These are phyloP conservation scores for Mycena sp. DNA, from an alignment of 1,284 basidiomycete genomes.

Conservation along the genomic window DNA sequence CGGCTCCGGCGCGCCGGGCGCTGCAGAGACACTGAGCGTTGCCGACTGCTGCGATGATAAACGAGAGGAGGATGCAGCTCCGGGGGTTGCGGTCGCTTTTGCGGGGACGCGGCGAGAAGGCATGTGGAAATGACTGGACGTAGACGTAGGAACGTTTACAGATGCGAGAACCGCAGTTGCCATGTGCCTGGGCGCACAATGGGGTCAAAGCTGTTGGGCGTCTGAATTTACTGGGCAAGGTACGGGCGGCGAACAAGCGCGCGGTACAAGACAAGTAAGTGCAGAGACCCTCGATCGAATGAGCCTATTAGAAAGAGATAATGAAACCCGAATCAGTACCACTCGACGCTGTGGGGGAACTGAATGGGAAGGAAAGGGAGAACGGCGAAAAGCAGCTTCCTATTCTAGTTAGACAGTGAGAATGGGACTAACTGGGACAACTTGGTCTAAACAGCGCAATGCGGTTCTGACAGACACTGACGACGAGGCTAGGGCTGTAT, in stretches of 20 bases:
- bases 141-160: constrained; percentile 47
- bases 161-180: constrained; percentile 54
- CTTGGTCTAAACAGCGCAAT: constrained; percentile 15
- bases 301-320: constrained; percentile 1
- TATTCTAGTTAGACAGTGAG: constrained; percentile 14
- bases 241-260: constrained; percentile 2
- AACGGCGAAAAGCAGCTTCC: not conserved
- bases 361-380: not conserved
- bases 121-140: constrained; percentile 59
- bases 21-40: constrained; percentile 37
- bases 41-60: constrained; percentile 44
- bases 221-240: not conserved
- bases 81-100: constrained; percentile 43
- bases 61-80: constrained; percentile 57
- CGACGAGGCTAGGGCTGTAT: not conserved
- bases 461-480: not conserved
- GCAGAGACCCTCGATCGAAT: constrained; percentile 26
- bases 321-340: not conserved
- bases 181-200: constrained; percentile 47
- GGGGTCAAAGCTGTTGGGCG: constrained; percentile 3
- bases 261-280: constrained; percentile 17
- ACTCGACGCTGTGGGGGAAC: not conserved
- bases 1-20: constrained; percentile 45
- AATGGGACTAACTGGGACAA: constrained; percentile 21
- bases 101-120: constrained; percentile 49